phyloP scores from a whole-genome alignment of 768 basidiomycete species.

The Trametes elegans region DNA sequence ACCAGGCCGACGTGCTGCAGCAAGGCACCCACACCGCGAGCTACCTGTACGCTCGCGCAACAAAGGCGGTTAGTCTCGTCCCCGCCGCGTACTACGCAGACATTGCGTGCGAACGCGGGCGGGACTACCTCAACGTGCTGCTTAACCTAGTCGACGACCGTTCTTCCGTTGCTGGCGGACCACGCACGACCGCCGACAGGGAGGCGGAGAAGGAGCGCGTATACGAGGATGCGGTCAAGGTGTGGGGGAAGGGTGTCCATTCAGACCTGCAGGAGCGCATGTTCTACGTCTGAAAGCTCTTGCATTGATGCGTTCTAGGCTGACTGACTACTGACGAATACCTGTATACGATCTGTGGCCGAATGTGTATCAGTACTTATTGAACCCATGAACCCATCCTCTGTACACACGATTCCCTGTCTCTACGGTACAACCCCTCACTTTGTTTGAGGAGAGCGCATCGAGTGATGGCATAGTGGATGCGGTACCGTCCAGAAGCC shows the following conservation, averaged over 20 bases:
- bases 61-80: conserved; percentile 78
- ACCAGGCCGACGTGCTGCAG: conserved; percentile 73
- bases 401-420: too few relatives aligned
- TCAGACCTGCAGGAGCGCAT: conserved; percentile 57
- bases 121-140: conserved; percentile 74
- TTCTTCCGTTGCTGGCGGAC: conserved; percentile 33
- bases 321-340: too few relatives aligned
- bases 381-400: too few relatives aligned
- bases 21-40: conserved; percentile 65
- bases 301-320: background rate
- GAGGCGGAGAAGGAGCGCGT: conserved; percentile 35
- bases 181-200: conserved; percentile 23
- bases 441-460: too few relatives aligned
- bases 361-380: too few relatives aligned
- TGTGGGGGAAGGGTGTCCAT: conserved; percentile 44
- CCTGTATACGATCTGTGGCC: too few relatives aligned
- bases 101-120: conserved; percentile 76
- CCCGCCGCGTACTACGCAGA: conserved; percentile 83
- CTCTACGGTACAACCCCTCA: too few relatives aligned
- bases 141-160: conserved; percentile 39
- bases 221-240: conserved; percentile 40
- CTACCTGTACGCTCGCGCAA: conserved; percentile 81
- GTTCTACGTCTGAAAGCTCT: conserved; percentile 62
- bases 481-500: too few relatives aligned
- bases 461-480: too few relatives aligned